Conservation (phyloP, 106 monocot genomes). For the Acorus gramineus region DNA sequence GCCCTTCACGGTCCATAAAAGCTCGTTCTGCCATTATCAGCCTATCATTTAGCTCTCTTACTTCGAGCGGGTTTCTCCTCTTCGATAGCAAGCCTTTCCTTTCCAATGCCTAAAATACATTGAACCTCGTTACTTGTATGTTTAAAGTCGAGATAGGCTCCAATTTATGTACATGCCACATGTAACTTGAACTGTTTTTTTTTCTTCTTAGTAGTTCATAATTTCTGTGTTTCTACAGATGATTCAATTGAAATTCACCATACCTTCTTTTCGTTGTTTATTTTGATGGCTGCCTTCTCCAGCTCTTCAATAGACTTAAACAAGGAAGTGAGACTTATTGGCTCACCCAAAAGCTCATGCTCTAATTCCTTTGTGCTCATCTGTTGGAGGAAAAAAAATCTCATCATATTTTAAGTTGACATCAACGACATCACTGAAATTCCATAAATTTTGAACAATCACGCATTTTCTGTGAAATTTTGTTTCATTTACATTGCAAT, state of each 20-base stretch:
- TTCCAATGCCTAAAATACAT: slow-evolving; percentile 33
- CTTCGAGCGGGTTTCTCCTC: slow-evolving; percentile 26
- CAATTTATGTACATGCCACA: too few relatives aligned
- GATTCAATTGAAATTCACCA: too few relatives aligned
- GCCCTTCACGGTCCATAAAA: slow-evolving; percentile 57
- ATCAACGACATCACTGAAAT: not conserved
- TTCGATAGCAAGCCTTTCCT: slow-evolving; percentile 13
- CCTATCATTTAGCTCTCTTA: slow-evolving; percentile 58
- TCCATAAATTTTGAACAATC: not conserved
- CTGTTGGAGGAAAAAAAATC: slow-evolving; percentile 10
- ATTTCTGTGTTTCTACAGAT: too few relatives aligned
- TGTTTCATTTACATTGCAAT: too few relatives aligned
- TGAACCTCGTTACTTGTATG: too few relatives aligned
- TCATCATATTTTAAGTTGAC: not conserved
- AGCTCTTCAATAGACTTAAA: slow-evolving; percentile 48
- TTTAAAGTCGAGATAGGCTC: too few relatives aligned
- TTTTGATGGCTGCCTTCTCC: slow-evolving; percentile 30
- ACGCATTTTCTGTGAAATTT: too few relatives aligned
- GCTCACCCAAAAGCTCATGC: slow-evolving; percentile 15
- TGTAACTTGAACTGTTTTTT: too few relatives aligned
- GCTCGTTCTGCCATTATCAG: slow-evolving; percentile 76
- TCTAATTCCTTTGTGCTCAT: slow-evolving; percentile 27
- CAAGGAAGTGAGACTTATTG: slow-evolving; percentile 40
- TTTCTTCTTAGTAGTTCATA: too few relatives aligned
- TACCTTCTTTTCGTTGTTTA: slow-evolving; percentile 50